Percentiles rank a stretch among this genome's conserved stretches.
phyloP scores from a whole-genome alignment of 768 basidiomycete genomes.

The Auriscalpium orientale region DNA sequence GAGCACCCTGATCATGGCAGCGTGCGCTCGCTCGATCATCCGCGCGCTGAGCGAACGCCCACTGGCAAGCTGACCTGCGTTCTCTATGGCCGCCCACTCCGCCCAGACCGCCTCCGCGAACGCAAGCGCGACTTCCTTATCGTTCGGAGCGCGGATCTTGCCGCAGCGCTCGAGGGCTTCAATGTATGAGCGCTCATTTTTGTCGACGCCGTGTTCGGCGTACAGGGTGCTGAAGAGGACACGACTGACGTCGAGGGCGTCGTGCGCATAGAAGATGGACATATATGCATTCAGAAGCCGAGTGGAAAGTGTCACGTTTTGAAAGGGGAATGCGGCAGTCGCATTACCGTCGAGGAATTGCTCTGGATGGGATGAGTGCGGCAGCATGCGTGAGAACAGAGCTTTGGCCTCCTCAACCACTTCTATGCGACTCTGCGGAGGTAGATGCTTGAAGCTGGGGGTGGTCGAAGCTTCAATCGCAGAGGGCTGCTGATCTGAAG shows the following conservation, averaged over 20 bases:
- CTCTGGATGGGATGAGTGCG: conserved; percentile 23
- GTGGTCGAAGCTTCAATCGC: not conserved
- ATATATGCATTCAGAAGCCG: conserved; percentile 75
- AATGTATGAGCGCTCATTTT: conserved; percentile 50
- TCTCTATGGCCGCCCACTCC: conserved; percentile 50
- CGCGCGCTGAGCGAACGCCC: conserved; percentile 27
- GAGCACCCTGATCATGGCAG: conserved; percentile 58
- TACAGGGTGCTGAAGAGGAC: conserved; percentile 47
- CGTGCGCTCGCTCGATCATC: conserved; percentile 60
- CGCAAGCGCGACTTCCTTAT: conserved; percentile 38
- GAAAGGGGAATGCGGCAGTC: conserved; percentile 24
- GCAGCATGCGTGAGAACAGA: conserved; percentile 57
- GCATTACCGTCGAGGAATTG: conserved; percentile 9
- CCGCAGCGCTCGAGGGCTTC: conserved; percentile 66
- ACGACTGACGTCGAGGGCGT: conserved; percentile 38
- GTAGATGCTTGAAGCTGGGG: conserved; percentile 37
- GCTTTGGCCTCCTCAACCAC: conserved; percentile 59
- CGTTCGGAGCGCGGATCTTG: conserved; percentile 30
- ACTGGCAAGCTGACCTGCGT: conserved; percentile 23
- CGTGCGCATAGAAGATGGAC: conserved; percentile 62
- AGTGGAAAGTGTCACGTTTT: conserved; percentile 47
- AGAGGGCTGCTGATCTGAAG: not conserved
- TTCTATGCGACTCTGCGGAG: conserved; percentile 68
- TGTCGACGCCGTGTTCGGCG: conserved; percentile 30
- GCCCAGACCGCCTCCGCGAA: conserved; percentile 63